Percentiles rank a stretch among this genome's conserved stretches.
Conservation (phyloP, 495 filamentous ascomycete genomes). For the Achaetomiella virescens region DNA sequence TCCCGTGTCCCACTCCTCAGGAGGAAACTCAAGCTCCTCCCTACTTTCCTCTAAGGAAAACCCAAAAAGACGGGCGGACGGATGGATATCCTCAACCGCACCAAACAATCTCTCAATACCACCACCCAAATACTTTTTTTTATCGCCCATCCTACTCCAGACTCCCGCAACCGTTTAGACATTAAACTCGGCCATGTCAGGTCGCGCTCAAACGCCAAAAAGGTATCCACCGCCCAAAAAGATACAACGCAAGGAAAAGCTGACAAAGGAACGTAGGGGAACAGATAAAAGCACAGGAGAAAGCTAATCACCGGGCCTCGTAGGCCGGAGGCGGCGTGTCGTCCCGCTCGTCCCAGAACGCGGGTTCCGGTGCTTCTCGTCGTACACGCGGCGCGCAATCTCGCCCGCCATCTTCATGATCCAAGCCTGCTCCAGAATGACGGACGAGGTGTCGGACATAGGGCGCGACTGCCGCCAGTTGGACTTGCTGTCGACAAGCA, state of each 20-base stretch:
- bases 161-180: conserved; percentile 18
- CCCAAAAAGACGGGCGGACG: background rate
- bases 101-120: background rate
- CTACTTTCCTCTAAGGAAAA: conserved; percentile 2
- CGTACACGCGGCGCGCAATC: conserved; percentile 77
- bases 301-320: conserved; percentile 31
- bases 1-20: background rate
- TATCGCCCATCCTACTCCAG: conserved; percentile 8
- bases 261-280: background rate
- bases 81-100: conserved; percentile 1
- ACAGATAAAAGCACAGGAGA: background rate
- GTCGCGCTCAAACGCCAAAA: conserved; percentile 16
- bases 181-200: conserved; percentile 18
- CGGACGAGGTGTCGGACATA: conserved; percentile 39
- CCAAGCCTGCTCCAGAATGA: conserved; percentile 77
- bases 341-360: conserved; percentile 44
- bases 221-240: conserved; percentile 6
- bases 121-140: conserved; percentile 9
- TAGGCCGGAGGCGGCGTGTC: conserved; percentile 61
- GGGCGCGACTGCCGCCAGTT: conserved; percentile 14
- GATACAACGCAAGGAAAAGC: conserved; percentile 1
- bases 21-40: background rate
- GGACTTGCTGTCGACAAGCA: conserved; percentile 7
- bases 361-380: conserved; percentile 50
- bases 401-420: conserved; percentile 88